Evolutionary conservation across 2,329 filamentous ascomycete species (phyloP).

Genomic region (Aspergillus sp.): DNA sequence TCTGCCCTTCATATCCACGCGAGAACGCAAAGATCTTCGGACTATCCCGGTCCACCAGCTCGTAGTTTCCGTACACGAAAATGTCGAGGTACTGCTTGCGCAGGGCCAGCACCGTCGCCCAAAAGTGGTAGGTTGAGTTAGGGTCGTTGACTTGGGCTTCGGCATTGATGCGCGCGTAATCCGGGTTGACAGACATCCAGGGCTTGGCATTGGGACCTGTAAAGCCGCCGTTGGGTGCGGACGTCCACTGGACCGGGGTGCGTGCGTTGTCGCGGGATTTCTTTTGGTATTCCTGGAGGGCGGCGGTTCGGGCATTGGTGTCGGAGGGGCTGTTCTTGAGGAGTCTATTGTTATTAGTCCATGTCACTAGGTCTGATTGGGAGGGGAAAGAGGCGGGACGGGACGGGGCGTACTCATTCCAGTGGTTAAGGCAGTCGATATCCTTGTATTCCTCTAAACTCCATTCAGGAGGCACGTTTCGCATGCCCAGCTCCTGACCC

Average conservation of each 20-base stretch:
- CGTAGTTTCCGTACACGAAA: constrained; percentile 61
- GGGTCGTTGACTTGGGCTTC: constrained; percentile 34
- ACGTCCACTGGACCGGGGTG: constrained; percentile 64
- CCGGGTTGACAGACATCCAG: constrained; percentile 64
- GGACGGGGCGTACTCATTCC: constrained; percentile 34
- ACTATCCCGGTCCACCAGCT: constrained; percentile 46
- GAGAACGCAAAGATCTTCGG: constrained; percentile 50
- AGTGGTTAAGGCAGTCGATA: constrained; percentile 53
- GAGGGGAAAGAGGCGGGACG: background rate
- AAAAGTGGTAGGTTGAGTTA: constrained; percentile 53
- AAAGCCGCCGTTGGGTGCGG: constrained; percentile 56
- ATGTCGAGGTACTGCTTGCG: constrained; percentile 55
- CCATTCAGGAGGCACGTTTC: constrained; percentile 55
- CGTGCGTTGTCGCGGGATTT: constrained; percentile 58
- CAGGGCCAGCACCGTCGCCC: constrained; percentile 50
- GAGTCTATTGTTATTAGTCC: constrained; percentile 17
- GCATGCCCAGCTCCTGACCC: constrained; percentile 61
- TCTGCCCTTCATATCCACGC: constrained; percentile 30
- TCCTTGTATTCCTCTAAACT: constrained; percentile 60
- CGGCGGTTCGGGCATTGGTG: constrained; percentile 20
- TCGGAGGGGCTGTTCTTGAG: constrained; percentile 21
- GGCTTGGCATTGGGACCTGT: constrained; percentile 46
- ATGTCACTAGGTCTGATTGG: background rate
- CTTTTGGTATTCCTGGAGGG: constrained; percentile 30
- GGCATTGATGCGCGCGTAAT: constrained; percentile 56